Percentiles rank a stretch among this genome's conserved stretches.
These are phyloP conservation scores for Aureobasidium sp. DNA, from an alignment of 2,329 filamentous ascomycete species.

Conservation along the genomic window DNA sequence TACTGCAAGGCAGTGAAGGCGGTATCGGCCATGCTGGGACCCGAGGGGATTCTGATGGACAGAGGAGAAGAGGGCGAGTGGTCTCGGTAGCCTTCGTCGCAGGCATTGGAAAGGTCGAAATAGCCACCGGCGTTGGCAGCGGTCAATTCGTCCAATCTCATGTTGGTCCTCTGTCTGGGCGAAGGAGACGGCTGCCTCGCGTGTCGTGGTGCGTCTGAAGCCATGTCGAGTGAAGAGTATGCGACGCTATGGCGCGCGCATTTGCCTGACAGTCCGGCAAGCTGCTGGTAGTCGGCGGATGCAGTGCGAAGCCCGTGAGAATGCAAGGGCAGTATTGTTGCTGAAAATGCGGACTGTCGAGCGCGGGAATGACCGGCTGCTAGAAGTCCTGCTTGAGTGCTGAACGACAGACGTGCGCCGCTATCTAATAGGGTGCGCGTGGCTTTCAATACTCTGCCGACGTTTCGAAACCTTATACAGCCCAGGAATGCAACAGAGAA, in stretches of 20 bases:
- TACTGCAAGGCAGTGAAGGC: slow-evolving; percentile 65
- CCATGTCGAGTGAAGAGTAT: not conserved
- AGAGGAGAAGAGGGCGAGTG: slow-evolving; percentile 17
- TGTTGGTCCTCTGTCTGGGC: slow-evolving; percentile 5
- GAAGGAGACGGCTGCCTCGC: not conserved
- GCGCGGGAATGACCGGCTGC: not conserved
- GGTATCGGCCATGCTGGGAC: slow-evolving; percentile 23
- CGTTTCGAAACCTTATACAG: not conserved
- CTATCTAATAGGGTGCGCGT: not conserved
- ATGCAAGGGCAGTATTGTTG: not conserved
- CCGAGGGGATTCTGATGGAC: slow-evolving; percentile 25
- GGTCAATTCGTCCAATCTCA: not conserved
- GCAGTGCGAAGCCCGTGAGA: not conserved
- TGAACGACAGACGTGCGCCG: not conserved
- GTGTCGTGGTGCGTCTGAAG: not conserved
- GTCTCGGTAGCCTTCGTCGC: slow-evolving; percentile 12
- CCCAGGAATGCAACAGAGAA: not conserved
- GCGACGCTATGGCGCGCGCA: slow-evolving; percentile 9
- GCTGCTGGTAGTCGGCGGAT: not conserved
- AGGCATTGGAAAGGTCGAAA: slow-evolving; percentile 12
- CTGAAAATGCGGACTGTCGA: not conserved
- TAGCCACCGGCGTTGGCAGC: slow-evolving; percentile 7
- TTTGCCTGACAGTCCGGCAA: not conserved
- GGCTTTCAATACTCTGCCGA: not conserved
- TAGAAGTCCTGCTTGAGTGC: not conserved